Evolutionary conservation across 441 rosid genomes (phyloP).

Genomic region (Melastoma candidum): DNA sequence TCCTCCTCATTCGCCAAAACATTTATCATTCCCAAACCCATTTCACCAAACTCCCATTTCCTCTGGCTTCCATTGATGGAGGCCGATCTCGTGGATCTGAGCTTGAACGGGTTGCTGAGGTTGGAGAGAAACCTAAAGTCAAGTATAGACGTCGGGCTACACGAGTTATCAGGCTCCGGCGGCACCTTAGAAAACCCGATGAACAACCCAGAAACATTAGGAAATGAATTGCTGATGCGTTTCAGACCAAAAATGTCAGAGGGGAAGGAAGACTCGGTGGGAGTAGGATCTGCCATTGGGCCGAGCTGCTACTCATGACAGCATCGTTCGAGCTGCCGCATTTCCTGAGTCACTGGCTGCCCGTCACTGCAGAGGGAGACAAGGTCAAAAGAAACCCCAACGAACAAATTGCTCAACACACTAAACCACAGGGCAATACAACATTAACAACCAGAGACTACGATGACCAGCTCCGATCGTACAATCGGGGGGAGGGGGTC

Average conservation of each 20-base stretch:
- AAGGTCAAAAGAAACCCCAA: neutral
- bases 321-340: conserved; percentile 11
- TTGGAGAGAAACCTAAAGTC: conserved; percentile 13
- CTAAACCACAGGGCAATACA: too few relatives aligned
- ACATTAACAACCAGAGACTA: too few relatives aligned
- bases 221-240: conserved; percentile 28
- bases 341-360: conserved; percentile 16
- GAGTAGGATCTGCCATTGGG: conserved; percentile 30
- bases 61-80: conserved; percentile 1
- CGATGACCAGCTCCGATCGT: too few relatives aligned
- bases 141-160: conserved; percentile 17
- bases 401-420: conserved; percentile 6
- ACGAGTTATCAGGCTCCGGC: conserved; percentile 7
- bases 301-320: conserved; percentile 11
- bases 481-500: too few relatives aligned
- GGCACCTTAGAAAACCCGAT: conserved; percentile 12
- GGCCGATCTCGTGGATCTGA: conserved; percentile 12
- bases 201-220: conserved; percentile 27
- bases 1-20: conserved; percentile 26
- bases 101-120: conserved; percentile 10
- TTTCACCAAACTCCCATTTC: conserved; percentile 27
- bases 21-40: conserved; percentile 50
- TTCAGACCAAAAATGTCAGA: conserved; percentile 25
- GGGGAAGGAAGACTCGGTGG: conserved; percentile 18
- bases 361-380: conserved; percentile 7